Base-by-base conservation (phyloP, 768 basidiomycete species). In the Gymnopilus junonius region DNA sequence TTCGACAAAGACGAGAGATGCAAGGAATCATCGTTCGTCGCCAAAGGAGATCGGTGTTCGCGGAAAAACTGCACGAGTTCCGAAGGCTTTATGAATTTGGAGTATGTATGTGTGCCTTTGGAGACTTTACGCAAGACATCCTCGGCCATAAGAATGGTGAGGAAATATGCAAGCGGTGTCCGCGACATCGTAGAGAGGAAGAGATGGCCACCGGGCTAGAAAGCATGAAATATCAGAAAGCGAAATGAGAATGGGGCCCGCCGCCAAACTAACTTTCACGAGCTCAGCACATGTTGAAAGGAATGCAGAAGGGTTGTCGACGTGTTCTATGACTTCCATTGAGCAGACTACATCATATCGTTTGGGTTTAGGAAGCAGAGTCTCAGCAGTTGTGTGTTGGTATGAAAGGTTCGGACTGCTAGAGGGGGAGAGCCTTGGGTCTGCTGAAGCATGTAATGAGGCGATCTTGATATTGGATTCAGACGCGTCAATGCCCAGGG, bases 321-420 rank as follows among this genome's bases (percentile, higher is more conserved):
- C 97, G 71, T 99, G 97, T 77, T 99, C 97, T 31, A 99, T 73
- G 8, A 99, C 97, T 75, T 99, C 97, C 94, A 99, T 94, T 10
- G 95, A 92, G 73, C 95, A 97, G 14, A 99, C 95, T 20, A 95
- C 85, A 73, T 99, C 97, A 72, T 90, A 99, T 55, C 86, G 86
- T 67, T 82, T 83, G 14, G 84, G 73, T 4, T 88, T 87, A 11
- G 82, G 71, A 29, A 93, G 76, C 3, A 99, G 83, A 0, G 82
- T 82, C 71, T 98, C 95, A 0, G 91, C 94, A 0, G 91, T 81
- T 0, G 85, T 82, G 69, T 93, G 87, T 8, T 85, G 77, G 77
- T 98, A 99, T 0, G 79, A 75, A 25, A 96, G 80, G 42, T 76
- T 54, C 11, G 64, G 72, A 37, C 62, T 64, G n/a, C 75, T 66